Base-by-base conservation (phyloP, 2,329 filamentous ascomycete genomes). In the Thermoascus crustaceus region DNA sequence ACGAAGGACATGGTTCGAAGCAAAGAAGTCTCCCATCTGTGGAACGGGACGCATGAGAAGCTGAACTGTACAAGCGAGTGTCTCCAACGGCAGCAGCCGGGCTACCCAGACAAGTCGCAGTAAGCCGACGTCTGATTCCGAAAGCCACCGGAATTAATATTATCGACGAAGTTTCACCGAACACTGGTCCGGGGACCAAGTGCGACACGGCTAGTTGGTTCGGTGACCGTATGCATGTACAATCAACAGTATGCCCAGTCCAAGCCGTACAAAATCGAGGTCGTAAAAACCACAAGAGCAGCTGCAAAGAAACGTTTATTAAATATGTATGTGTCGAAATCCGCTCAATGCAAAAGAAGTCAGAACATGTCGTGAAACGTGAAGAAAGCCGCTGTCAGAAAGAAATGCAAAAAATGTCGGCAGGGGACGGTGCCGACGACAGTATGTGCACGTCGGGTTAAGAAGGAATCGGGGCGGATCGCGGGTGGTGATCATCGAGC, bases 241-340 rank as follows among this genome's bases (percentile, higher is more conserved):
- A 64, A 47, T 51, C 42, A 46, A 47, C 49, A 41, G 41, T 30
- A 35, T 24, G 34, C 34, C 38, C 44, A 43, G 43, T 30, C 33
- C 20, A 34, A 34, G 46, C 49, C 40, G 42, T n/a, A n/a, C n/a
- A n/a, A n/a, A 22, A 39, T 22, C 13, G 21, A 30, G 35, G 21
- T 26, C 26, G 26, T 7, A 32, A 39, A 19, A 25, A 17, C 27
- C 24, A 30, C 32, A 35, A 38, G 40, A 37, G 40, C 39, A 43
- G 47, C 44, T 39, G 46, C 45, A 42, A 46, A 43, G 42, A 44
- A 44, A 41, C 33, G 39, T 33, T 43, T 41, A 61, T 61, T 60
- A 62, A 58, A 58, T 53, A 44, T 38, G 44, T 60, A 52, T 48
- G 50, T 54, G 55, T 57, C 49, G 50, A 59, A 58, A 50, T 52